Evolutionary conservation across 768 basidiomycete genomes (phyloP), one percentile per base, ranked within the genome.

Genomic region (Rhodotorula diobovata): DNA sequence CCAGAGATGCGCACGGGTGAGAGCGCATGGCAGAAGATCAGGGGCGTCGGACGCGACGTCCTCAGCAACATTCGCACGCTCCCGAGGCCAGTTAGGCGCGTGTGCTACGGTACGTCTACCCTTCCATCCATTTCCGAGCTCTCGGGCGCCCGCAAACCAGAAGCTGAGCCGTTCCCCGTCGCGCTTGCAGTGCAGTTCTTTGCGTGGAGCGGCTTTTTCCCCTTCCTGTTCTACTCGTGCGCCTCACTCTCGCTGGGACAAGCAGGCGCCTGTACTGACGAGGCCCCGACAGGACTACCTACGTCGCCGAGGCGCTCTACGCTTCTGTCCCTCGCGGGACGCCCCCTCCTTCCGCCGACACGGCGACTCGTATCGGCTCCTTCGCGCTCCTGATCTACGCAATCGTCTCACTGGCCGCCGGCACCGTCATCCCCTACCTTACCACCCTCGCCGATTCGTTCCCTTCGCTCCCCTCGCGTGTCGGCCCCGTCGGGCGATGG

Each of bases 371-470:
- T 11, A 84, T 90, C 2, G 95, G 93, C 20, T 87, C 91, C 4
- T 85, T 89, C 30, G 91, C 94, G 0, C 82, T 96, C 54, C 88
- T 97, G 77, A 88, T 85, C 73, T 88, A 88, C 41, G 83, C 94
- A 0, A 34, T 92, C 15, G 81, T 94, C 7, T 84, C 88, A 1
- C 84, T 98, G 25, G 73, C 82, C 25, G 82, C 86, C 37, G 92
- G 90, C 74, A 77, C 94, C 55, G 74, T 88, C 32, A 81, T 92
- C 25, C 94, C 94, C 1, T 83, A 85, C 55, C 85, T 91, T 61
- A 80, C 82, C 18, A 30, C 54, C 6, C 54, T 71, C 53, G 69
- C 67, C 21, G 12, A 34, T 4, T 25, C 67, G 35, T n/a, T 28
- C 61, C 51, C 55, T 0, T 60, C 45, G 56, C 71, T 76, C 18